Conservation (phyloP, 1,284 basidiomycete species). For the Peniophora sp. region DNA sequence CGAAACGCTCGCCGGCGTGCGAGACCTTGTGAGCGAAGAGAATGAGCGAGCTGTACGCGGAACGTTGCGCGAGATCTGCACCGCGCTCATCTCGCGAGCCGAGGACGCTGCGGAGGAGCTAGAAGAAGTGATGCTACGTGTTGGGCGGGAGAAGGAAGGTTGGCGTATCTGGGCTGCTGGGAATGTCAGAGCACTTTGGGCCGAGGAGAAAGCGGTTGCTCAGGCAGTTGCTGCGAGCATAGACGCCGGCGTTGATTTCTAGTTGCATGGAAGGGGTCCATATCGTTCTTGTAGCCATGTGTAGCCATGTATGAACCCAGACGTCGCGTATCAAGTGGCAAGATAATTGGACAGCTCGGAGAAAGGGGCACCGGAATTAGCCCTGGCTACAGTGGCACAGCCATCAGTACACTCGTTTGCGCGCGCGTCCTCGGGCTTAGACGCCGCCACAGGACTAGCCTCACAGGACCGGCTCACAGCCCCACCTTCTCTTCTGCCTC, state of each 20-base stretch:
- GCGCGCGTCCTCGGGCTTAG: no score
- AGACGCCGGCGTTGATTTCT: neutral
- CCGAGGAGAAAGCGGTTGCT: slow-evolving; percentile 49
- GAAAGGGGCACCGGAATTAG: no score
- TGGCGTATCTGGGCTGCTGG: slow-evolving; percentile 18
- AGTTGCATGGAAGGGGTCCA: neutral
- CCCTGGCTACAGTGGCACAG: no score
- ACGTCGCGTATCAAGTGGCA: no score
- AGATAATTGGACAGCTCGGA: no score
- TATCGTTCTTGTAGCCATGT: no score
- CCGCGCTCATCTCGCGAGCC: slow-evolving; percentile 26
- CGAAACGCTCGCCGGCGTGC: slow-evolving; percentile 42
- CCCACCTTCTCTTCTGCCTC: neutral
- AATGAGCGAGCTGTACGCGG: slow-evolving; percentile 39
- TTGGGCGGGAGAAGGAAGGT: slow-evolving; percentile 17
- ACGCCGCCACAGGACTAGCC: no score
- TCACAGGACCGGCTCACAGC: no score
- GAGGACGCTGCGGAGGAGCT: slow-evolving; percentile 6
- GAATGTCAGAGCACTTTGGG: slow-evolving; percentile 29
- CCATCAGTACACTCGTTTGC: no score
- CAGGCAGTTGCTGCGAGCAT: slow-evolving; percentile 30
- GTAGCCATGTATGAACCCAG: no score
- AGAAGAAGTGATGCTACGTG: neutral
- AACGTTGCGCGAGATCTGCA: slow-evolving; percentile 28
- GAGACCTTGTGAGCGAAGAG: slow-evolving; percentile 29